phyloP scores from a whole-genome alignment of 768 basidiomycete species.

The Tylopilus balloui region DNA sequence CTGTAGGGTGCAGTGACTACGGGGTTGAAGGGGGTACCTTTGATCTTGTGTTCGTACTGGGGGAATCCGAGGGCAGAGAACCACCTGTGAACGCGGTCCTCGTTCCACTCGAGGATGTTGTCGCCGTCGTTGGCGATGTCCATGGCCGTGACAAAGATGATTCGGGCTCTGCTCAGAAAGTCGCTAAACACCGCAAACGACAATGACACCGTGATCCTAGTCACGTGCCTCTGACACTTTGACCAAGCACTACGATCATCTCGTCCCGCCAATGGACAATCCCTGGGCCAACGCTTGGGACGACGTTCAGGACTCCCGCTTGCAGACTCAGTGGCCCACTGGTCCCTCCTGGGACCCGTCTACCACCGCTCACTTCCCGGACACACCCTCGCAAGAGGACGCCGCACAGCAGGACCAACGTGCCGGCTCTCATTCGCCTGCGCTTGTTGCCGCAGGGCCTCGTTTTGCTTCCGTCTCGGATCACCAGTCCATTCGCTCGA shows the following conservation, averaged over 20 bases:
- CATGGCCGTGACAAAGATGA: constrained; percentile 19
- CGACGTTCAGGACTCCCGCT: background rate
- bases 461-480: background rate
- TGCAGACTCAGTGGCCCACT: too few species aligned
- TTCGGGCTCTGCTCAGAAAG: background rate
- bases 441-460: background rate
- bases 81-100: constrained; percentile 77
- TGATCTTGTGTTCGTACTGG: constrained; percentile 80
- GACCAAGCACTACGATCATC: background rate
- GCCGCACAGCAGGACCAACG: background rate
- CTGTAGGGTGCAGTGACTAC: background rate
- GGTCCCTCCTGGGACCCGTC: background rate
- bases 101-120: constrained; percentile 62
- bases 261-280: constrained; percentile 72
- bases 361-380: background rate
- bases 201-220: constrained; percentile 1
- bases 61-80: constrained; percentile 72
- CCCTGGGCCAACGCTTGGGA: constrained; percentile 57
- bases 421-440: background rate
- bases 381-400: constrained; percentile 1
- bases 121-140: constrained; percentile 28
- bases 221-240: constrained; percentile 15
- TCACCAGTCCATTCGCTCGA: background rate
- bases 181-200: background rate
- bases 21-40: constrained; percentile 43